Base-by-base conservation (phyloP, 169 alveolate species). In the Eimeria zaria region DNA sequence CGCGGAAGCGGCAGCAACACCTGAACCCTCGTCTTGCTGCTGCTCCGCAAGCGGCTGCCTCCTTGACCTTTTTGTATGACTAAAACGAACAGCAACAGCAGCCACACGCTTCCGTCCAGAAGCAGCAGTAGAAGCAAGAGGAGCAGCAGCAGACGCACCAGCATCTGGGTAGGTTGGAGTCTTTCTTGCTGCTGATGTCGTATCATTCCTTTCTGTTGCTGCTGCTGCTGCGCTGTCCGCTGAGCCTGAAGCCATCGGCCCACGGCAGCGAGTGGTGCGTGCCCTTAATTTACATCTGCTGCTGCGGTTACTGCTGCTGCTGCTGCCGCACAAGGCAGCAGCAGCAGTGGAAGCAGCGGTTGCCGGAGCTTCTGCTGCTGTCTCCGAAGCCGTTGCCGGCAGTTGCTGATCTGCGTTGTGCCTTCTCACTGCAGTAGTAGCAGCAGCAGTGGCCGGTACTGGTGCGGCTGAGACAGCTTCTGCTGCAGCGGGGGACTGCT, bases 271-370 rank as follows among this genome's bases (percentile, higher is more conserved):
- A 18, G 9, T 39, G 24, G 83, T 11, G 24, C 48, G 71, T 39
- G 91, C 91, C 33, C 91, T 51, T 22, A 51, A n/a, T 33, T 64
- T 76, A 53, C 91, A 46, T 33, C 76, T 58, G 73, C 91, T 83
- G 91, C 91, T 83, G 91, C 91, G 53, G 91, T 76, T 83, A 36
- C 55, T 58, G 71, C 91, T 83, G 91, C 91, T 83, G 91, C 76
- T 83, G 91, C 91, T 55, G 76, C 91, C 64, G 48, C 36, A 36
- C 30, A 9, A 58, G 4, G 53, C 91, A 51, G 58, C 91, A 58
- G 71, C 91, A 58, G 53, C 73, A 33, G 73, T 30, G 27, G 62
- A 1, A 55, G 76, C 91, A 83, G 53, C 89, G 48, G 55, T 0
- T 27, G 89, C 41, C 22, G 89, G 8, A 78, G 89, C 89, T 46